Evolutionary conservation across 768 basidiomycete genomes (phyloP).

Genomic region (Fistulinella prunicolor): DNA sequence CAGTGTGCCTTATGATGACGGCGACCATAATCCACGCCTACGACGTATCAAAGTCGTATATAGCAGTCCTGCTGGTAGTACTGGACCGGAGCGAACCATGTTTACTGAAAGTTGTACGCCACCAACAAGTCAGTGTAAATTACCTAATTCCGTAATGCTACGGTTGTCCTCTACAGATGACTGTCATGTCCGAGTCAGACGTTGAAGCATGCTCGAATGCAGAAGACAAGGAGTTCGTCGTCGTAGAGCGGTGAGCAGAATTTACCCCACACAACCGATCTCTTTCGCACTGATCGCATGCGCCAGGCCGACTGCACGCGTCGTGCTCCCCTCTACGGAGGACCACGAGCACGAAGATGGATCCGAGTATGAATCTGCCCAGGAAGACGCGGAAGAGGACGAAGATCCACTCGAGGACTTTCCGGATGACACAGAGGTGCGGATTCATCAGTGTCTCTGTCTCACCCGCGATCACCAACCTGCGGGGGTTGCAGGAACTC

Average conservation of each 20-base stretch:
- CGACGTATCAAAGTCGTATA: too few relatives aligned
- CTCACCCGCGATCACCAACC: not conserved
- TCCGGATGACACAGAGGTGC: conserved; percentile 82
- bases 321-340: conserved; percentile 42
- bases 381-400: conserved; percentile 42
- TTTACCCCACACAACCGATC: not conserved
- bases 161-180: not conserved
- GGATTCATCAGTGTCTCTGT: conserved; percentile 14
- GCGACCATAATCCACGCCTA: too few relatives aligned
- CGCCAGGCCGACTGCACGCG: conserved; percentile 39
- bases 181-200: conserved; percentile 23
- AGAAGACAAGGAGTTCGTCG: conserved; percentile 22
- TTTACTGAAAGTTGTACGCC: too few relatives aligned
- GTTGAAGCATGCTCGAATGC: conserved; percentile 4
- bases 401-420: conserved; percentile 73
- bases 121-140: not conserved
- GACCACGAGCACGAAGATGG: conserved; percentile 22
- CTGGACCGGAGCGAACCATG: too few relatives aligned
- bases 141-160: conserved; percentile 10
- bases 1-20: too few relatives aligned
- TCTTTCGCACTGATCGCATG: conserved; percentile 2
- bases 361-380: conserved; percentile 38
- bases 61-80: not conserved
- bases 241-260: conserved; percentile 25
- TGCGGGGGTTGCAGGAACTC: conserved; percentile 64